phyloP scores from a whole-genome alignment of 2,329 filamentous ascomycete genomes.

The Scytalidium lignicola region DNA sequence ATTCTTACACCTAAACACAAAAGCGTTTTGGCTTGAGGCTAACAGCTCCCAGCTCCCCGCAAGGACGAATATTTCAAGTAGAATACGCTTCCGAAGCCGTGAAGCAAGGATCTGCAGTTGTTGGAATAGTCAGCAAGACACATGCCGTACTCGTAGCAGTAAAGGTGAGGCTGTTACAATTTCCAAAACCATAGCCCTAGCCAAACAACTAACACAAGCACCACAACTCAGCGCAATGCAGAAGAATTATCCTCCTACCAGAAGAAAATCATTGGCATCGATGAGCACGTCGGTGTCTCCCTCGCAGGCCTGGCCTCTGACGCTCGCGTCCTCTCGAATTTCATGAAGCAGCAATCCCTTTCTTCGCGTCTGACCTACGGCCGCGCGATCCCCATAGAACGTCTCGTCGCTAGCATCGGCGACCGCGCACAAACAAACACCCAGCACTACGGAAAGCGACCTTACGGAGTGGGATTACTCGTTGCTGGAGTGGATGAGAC shows the following conservation, averaged over 20 bases:
- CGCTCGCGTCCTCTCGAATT: conserved; percentile 98
- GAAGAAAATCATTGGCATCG: conserved; percentile 97
- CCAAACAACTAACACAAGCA: conserved; percentile 9
- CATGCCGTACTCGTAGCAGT: conserved; percentile 93
- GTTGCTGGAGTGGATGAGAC: conserved; percentile 91
- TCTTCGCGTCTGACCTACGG: conserved; percentile 93
- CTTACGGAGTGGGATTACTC: conserved; percentile 90
- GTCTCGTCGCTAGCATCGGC: conserved; percentile 86
- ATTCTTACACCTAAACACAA: background rate
- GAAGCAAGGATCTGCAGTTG: conserved; percentile 97
- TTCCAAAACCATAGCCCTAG: background rate
- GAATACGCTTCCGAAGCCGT: conserved; percentile 98
- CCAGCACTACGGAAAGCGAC: conserved; percentile 92
- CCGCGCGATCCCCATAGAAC: conserved; percentile 83
- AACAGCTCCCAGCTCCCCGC: conserved; percentile 69
- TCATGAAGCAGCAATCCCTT: conserved; percentile 99
- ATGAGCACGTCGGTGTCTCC: conserved; percentile 91
- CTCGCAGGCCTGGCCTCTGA: conserved; percentile 96
- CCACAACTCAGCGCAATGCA: conserved; percentile 73
- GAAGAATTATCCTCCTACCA: conserved; percentile 99
- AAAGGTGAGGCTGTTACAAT: conserved; percentile 59
- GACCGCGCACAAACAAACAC: conserved; percentile 98
- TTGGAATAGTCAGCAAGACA: conserved; percentile 96
- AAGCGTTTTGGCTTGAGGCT: conserved; percentile 8
- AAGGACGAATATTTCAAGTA: conserved; percentile 99